Conservation (phyloP, 148 eudicot species). For the Rhododendron kiyosumense region DNA sequence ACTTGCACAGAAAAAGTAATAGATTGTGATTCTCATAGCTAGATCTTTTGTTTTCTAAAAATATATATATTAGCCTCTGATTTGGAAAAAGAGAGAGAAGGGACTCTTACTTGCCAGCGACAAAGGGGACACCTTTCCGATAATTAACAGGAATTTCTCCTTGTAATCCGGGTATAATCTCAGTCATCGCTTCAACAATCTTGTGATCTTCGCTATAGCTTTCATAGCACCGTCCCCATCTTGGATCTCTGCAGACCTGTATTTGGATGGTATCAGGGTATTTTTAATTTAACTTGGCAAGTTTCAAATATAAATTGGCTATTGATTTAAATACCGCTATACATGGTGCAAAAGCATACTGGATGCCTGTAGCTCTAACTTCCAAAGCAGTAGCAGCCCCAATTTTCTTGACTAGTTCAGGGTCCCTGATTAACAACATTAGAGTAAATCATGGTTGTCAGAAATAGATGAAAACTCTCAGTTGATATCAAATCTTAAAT, state of each 20-base stretch:
- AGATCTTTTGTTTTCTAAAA: background rate
- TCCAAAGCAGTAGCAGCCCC: conserved; percentile 89
- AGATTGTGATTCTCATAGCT: background rate
- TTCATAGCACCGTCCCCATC: conserved; percentile 91
- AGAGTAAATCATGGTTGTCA: background rate
- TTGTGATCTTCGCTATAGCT: conserved; percentile 81
- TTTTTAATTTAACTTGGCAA: background rate
- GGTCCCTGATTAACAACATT: conserved; percentile 46
- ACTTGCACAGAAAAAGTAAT: background rate
- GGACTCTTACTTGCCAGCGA: conserved; percentile 58
- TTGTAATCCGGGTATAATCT: conserved; percentile 71
- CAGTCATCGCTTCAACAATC: conserved; percentile 68
- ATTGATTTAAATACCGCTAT: conserved; percentile 49
- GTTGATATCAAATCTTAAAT: background rate
- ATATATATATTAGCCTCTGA: background rate
- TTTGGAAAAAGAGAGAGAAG: background rate
- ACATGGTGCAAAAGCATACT: conserved; percentile 82
- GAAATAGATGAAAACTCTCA: background rate
- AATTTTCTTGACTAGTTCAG: conserved; percentile 57
- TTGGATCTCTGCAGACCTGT: conserved; percentile 88
- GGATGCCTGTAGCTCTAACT: conserved; percentile 90
- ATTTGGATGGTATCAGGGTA: background rate
- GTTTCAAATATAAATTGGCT: background rate
- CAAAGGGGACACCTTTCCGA: conserved; percentile 58
- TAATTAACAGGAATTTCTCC: conserved; percentile 57